These are phyloP conservation scores for Penicillium sp. DNA, from an alignment of 2,329 filamentous ascomycete genomes.

Conservation along the genomic window DNA sequence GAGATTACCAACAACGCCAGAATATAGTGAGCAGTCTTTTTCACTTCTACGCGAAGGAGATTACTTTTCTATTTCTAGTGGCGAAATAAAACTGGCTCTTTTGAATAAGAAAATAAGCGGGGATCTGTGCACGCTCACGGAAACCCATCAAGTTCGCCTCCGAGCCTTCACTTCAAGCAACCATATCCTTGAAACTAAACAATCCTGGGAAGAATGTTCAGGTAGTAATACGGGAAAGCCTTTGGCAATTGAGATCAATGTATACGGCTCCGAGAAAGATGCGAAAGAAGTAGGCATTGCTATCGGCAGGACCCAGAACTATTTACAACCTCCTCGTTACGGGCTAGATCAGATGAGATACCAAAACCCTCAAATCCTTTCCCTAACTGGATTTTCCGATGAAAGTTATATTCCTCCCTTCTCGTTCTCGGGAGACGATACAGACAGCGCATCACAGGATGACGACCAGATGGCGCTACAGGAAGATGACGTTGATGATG, in stretches of 20 bases:
- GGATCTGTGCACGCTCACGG: neutral
- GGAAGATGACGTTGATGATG: neutral
- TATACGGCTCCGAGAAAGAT: neutral
- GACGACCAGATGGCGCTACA: neutral
- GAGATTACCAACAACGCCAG: neutral
- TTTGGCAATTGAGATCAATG: neutral
- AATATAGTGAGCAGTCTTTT: neutral
- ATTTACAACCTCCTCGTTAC: constrained; percentile 4
- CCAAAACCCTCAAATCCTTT: constrained; percentile 4
- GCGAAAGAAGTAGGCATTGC: neutral
- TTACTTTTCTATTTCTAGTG: neutral
- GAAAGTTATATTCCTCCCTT: neutral
- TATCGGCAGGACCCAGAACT: neutral
- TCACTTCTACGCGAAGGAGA: neutral
- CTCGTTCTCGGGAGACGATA: neutral
- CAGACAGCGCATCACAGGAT: neutral
- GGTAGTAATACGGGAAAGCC: neutral
- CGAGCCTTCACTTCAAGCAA: neutral
- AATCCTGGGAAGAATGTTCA: neutral
- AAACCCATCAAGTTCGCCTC: neutral
- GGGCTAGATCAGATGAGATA: neutral
- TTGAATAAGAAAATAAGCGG: neutral
- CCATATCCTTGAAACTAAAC: neutral
- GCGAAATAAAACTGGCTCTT: neutral
- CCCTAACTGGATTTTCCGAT: neutral